These are phyloP conservation scores for Stereocaulon alpinum DNA, from an alignment of 495 filamentous ascomycete species.

Conservation along the genomic window DNA sequence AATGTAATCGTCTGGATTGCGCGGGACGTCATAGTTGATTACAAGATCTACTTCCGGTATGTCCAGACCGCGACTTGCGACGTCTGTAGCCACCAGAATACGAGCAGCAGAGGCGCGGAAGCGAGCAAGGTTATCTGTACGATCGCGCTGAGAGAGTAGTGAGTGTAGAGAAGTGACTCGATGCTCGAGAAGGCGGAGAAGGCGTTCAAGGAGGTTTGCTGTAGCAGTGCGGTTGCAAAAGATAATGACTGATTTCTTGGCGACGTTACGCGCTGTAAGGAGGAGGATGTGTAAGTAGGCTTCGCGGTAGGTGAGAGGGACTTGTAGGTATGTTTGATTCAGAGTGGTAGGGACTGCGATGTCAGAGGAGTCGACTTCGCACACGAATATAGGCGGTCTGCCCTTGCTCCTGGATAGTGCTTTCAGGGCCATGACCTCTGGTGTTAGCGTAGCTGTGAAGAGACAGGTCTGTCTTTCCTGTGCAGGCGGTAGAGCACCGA, in stretches of 20 bases:
- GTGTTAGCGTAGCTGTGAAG: slow-evolving; percentile 94
- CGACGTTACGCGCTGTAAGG: slow-evolving; percentile 61
- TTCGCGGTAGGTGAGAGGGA: slow-evolving; percentile 82
- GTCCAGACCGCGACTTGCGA: slow-evolving; percentile 91
- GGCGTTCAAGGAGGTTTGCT: slow-evolving; percentile 76
- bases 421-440: slow-evolving; percentile 81
- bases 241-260: slow-evolving; percentile 64
- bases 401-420: slow-evolving; percentile 53
- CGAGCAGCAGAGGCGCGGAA: slow-evolving; percentile 89
- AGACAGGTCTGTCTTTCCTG: slow-evolving; percentile 74
- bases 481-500: slow-evolving; percentile 63
- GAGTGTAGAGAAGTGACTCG: slow-evolving; percentile 87
- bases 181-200: slow-evolving; percentile 74
- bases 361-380: slow-evolving; percentile 65
- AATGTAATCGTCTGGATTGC: slow-evolving; percentile 94
- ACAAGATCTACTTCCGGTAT: slow-evolving; percentile 87
- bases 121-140: slow-evolving; percentile 74
- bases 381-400: slow-evolving; percentile 71
- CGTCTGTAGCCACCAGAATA: slow-evolving; percentile 89
- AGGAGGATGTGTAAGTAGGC: slow-evolving; percentile 88
- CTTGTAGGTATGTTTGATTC: slow-evolving; percentile 72
- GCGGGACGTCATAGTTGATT: slow-evolving; percentile 88
- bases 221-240: slow-evolving; percentile 92
- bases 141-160: slow-evolving; percentile 66
- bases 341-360: slow-evolving; percentile 68